Evolutionary conservation across 78 protist genomes (phyloP).

Genomic region (Chrysochromulina tobinii): DNA sequence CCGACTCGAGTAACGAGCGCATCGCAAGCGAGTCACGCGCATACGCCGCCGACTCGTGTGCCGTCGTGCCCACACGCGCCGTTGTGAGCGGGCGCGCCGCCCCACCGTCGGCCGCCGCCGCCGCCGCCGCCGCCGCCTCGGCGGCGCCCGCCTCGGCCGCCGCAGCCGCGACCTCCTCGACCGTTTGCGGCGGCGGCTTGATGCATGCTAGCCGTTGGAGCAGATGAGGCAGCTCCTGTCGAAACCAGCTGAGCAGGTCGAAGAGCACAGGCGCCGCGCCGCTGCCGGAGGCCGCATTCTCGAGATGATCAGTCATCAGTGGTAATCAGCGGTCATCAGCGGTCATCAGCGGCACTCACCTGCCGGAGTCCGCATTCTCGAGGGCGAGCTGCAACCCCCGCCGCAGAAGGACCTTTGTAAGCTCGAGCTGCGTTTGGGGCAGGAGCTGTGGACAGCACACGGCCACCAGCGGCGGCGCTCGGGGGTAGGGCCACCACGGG

Average conservation of each 20-base stretch:
- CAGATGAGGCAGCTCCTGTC: neutral
- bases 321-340: no score
- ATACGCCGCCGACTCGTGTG: neutral
- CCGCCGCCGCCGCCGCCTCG: neutral
- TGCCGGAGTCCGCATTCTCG: no score
- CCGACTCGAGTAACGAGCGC: no score
- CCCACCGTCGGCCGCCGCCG: neutral
- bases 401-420: neutral
- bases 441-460: neutral
- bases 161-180: neutral
- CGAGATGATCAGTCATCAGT: neutral
- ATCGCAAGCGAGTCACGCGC: no score
- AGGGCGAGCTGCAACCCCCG: neutral
- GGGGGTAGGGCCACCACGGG: neutral
- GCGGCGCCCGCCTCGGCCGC: neutral
- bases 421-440: neutral
- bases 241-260: neutral
- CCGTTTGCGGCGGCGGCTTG: neutral
- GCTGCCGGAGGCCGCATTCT: neutral
- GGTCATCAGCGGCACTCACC: no score
- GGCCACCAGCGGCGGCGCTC: conserved; percentile 2
- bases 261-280: neutral
- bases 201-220: neutral
- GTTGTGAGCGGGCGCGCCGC: neutral
- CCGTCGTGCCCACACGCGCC: neutral